Conservation (phyloP, 208 protist species). For the Kentomonas sorsogonicus region DNA sequence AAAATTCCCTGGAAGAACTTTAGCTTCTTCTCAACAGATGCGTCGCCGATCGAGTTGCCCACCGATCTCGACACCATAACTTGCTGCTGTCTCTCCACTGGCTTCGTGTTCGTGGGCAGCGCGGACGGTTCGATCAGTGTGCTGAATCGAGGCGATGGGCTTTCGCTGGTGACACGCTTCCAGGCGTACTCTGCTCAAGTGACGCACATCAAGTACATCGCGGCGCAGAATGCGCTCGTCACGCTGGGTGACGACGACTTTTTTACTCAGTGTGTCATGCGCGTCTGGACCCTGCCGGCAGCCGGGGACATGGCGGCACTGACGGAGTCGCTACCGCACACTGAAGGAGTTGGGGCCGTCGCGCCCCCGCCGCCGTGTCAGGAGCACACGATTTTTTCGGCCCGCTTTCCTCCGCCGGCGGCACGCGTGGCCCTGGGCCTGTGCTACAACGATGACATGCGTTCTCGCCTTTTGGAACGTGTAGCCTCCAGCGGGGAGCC, state of each 20-base stretch:
- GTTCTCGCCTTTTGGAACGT: too few relatives aligned
- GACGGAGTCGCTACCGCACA: too few relatives aligned
- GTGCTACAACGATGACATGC: too few relatives aligned
- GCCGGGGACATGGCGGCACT: too few relatives aligned
- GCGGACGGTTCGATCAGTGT: constrained; percentile 32
- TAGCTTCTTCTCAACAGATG: too few relatives aligned
- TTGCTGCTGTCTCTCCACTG: constrained; percentile 62
- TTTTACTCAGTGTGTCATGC: constrained; percentile 35
- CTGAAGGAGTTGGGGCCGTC: constrained; percentile 14
- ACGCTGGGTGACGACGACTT: constrained; percentile 77
- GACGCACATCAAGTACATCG: constrained; percentile 54
- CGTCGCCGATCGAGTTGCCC: constrained; percentile 16
- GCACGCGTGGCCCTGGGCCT: too few relatives aligned
- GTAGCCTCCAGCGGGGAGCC: too few relatives aligned
- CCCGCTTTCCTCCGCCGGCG: neutral
- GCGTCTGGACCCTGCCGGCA: constrained; percentile 34
- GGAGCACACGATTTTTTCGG: constrained; percentile 38
- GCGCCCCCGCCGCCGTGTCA: constrained; percentile 28
- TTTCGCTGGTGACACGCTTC: constrained; percentile 25
- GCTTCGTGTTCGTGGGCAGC: constrained; percentile 80
- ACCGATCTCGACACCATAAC: constrained; percentile 58
- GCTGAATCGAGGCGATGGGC: neutral
- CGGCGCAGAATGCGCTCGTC: constrained; percentile 48
- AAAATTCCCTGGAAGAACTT: too few relatives aligned
- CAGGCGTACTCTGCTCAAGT: constrained; percentile 74